Evolutionary conservation across 2,329 filamentous ascomycete genomes (phyloP).

Genomic region (Neonectria faginata): DNA sequence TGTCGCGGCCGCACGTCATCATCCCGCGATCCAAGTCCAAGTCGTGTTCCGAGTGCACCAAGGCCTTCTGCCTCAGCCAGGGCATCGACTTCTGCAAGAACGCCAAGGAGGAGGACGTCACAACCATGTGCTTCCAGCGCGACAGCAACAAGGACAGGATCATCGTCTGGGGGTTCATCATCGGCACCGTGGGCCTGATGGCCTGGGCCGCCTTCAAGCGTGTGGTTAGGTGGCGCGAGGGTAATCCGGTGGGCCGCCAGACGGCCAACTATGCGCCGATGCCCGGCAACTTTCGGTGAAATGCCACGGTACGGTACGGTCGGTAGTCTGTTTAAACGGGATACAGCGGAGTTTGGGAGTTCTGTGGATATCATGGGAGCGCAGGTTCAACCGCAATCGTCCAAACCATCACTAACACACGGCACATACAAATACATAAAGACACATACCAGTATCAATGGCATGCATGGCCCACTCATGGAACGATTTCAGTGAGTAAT

Average conservation of each 20-base stretch:
- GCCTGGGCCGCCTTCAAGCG: constrained; percentile 69
- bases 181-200: constrained; percentile 68
- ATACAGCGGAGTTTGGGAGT: constrained; percentile 24
- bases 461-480: constrained; percentile 18
- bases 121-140: constrained; percentile 74
- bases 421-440: constrained; percentile 18
- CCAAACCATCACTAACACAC: constrained; percentile 20
- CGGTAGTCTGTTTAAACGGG: constrained; percentile 14
- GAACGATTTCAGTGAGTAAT: constrained; percentile 38
- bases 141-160: constrained; percentile 75
- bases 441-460: constrained; percentile 8
- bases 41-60: constrained; percentile 72
- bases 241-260: constrained; percentile 46
- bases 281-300: constrained; percentile 39
- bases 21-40: constrained; percentile 54
- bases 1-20: constrained; percentile 25
- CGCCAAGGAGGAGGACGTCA: constrained; percentile 70
- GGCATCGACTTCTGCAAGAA: constrained; percentile 72
- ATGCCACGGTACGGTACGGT: neutral
- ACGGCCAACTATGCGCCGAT: constrained; percentile 48
- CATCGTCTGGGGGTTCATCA: constrained; percentile 73
- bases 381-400: constrained; percentile 18
- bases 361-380: constrained; percentile 19
- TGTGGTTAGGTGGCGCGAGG: constrained; percentile 56
- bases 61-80: constrained; percentile 71